Evolutionary conservation across 2,329 filamentous ascomycete genomes (phyloP), one percentile per base, ranked within the genome.

Genomic region (Hysterium pulicare): DNA sequence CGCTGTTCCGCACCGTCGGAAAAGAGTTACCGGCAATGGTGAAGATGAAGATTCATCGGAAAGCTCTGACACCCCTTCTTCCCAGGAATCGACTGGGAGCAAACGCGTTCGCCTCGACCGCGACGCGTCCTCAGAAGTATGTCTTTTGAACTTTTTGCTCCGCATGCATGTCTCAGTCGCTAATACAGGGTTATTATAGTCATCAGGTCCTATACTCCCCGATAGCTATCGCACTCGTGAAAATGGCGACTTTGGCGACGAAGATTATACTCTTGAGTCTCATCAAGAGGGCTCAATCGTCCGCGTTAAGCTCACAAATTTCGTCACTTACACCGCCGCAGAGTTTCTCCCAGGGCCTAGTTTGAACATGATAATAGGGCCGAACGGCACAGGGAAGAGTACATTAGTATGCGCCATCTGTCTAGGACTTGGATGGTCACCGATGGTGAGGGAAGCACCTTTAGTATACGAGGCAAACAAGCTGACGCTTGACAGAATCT

Each of bases 321-420:
- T 98, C 56, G 89, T 98, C 42, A 98, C 93, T 0, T 98, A 98
- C 69, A 90, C 87, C 38, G 82, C 84, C 40, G 91, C 90, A 42
- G 90, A 95, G 51, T 96, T 97, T 66, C 81, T 85, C 45, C 89
- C 90, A 10, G 93, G 93, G 0, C 91, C 93, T 1, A 91, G 87
- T 62, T 69, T 98, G 59, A 98, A 98, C 64, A 97, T 98, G 91
- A 84, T 98, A 40, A 95, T 98, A 54, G 93, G 93, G 0, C 93
- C 93, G n/a, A 98, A 98, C 59, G 93, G 93, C 24, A 97, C 93
- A 0, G 93, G 93, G 42, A 98, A 98, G 70, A 97, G 91, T 69
- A 96, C 93, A 0, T 76, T 98, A 20, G 91, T 98, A 33, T 98
- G 93, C 68, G 93, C 93, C 33, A 95, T 98, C 53, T 97, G 93